These are phyloP conservation scores for Bimuria novae-zelandiae DNA, from an alignment of 2,329 filamentous ascomycete species.

Conservation along the genomic window DNA sequence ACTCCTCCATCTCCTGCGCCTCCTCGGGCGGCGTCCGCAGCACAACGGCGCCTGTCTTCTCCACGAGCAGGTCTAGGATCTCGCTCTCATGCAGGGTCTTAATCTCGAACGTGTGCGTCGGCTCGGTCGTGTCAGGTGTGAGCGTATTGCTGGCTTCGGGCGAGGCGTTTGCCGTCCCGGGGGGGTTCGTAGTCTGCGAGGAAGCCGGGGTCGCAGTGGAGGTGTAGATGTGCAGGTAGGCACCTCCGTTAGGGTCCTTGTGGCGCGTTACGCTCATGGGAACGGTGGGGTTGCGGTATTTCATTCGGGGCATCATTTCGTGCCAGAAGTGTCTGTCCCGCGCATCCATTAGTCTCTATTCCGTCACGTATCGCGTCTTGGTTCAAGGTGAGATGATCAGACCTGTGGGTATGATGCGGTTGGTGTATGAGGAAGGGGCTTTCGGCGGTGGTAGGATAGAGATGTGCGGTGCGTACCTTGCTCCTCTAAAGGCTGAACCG, in stretches of 20 bases:
- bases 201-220: constrained; percentile 18
- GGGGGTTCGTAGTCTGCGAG: constrained; percentile 13
- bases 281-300: constrained; percentile 89
- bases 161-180: constrained; percentile 21
- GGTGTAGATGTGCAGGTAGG: constrained; percentile 38
- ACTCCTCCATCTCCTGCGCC: constrained; percentile 59
- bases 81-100: constrained; percentile 63
- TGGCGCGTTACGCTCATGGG: constrained; percentile 81
- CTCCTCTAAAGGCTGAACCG: constrained; percentile 71
- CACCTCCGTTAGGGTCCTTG: constrained; percentile 46
- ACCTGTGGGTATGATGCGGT: no score
- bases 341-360: neutral
- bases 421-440: no score
- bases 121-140: constrained; percentile 40
- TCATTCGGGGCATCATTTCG: constrained; percentile 78
- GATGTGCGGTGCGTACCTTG: constrained; percentile 60
- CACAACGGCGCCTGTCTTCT: constrained; percentile 63
- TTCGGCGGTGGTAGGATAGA: neutral
- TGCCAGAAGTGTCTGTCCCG: constrained; percentile 81
- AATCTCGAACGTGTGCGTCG: constrained; percentile 59
- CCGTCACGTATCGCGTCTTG: no score
- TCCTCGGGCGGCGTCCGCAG: constrained; percentile 66
- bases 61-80: constrained; percentile 67
- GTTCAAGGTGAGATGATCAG: no score
- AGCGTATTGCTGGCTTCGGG: constrained; percentile 30